phyloP scores from a whole-genome alignment of 2,329 filamentous ascomycete genomes.

The Cadophora sp. region DNA sequence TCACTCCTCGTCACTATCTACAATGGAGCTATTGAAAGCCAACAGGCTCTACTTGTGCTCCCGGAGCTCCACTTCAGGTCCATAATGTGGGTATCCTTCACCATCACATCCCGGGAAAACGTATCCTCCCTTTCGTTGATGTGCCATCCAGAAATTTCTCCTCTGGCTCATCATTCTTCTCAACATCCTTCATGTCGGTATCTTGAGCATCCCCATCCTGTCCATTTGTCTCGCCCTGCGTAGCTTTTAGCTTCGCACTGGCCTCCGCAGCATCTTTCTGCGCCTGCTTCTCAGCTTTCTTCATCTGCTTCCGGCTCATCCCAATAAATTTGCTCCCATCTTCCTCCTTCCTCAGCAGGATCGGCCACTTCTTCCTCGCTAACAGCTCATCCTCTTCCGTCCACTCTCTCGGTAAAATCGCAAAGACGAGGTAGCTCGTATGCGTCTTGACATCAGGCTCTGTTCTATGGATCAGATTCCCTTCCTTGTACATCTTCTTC shows the following conservation, averaged over 20 bases:
- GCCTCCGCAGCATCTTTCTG: conserved; percentile 48
- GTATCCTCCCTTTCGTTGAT: not conserved
- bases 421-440: conserved; percentile 96
- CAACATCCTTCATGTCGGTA: conserved; percentile 7
- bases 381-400: conserved; percentile 78
- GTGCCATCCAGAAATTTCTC: not conserved
- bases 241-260: conserved; percentile 56
- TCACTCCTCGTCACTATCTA: too few species aligned
- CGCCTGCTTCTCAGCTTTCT: conserved; percentile 36
- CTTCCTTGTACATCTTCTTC: conserved; percentile 73
- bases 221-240: not conserved
- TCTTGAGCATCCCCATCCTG: not conserved
- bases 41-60: not conserved
- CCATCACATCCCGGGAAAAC: conserved; percentile 6
- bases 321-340: conserved; percentile 16
- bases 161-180: not conserved
- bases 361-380: conserved; percentile 64
- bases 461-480: conserved; percentile 77
- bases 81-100: not conserved
- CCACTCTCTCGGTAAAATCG: conserved; percentile 87
- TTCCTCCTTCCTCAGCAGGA: conserved; percentile 31
- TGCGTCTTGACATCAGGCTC: conserved; percentile 94
- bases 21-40: not conserved
- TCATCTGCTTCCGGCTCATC: conserved; percentile 39
- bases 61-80: not conserved